Evolutionary conservation across 352 stramenopile genomes (phyloP).

Genomic region (Globisporangium apiculatum): DNA sequence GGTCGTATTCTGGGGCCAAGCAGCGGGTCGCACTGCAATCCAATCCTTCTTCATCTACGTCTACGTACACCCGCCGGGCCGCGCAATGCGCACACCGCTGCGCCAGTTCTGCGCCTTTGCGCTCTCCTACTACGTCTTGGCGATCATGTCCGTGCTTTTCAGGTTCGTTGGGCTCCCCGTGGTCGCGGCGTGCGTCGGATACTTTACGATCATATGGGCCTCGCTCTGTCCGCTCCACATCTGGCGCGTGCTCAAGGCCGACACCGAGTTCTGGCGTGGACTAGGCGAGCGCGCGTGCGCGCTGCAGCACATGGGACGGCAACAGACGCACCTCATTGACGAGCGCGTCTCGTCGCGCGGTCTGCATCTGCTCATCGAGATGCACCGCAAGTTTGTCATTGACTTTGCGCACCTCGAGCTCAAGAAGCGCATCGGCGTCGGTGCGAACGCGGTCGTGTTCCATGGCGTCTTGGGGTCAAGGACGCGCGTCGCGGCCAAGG

Average conservation of each 20-base stretch:
- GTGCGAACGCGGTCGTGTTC: slow-evolving; percentile 44
- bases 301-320: slow-evolving; percentile 15
- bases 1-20: slow-evolving; percentile 9
- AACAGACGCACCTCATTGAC: slow-evolving; percentile 14
- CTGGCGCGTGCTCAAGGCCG: slow-evolving; percentile 42
- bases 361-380: slow-evolving; percentile 55
- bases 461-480: slow-evolving; percentile 27
- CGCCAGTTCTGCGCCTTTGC: slow-evolving; percentile 10
- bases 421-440: slow-evolving; percentile 35
- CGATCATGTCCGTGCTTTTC: slow-evolving; percentile 17
- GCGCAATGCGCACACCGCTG: slow-evolving; percentile 1
- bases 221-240: slow-evolving; percentile 30
- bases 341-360: slow-evolving; percentile 34
- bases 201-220: slow-evolving; percentile 19
- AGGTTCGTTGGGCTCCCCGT: slow-evolving; percentile 7
- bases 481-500: slow-evolving; percentile 43
- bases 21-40: background rate
- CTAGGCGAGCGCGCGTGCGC: slow-evolving; percentile 29
- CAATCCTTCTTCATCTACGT: slow-evolving; percentile 21
- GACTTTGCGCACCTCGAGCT: slow-evolving; percentile 59
- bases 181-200: slow-evolving; percentile 1
- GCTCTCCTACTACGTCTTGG: slow-evolving; percentile 24
- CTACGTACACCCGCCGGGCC: slow-evolving; percentile 6
- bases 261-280: slow-evolving; percentile 42
- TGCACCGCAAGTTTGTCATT: slow-evolving; percentile 60